Evolutionary conservation across 2,329 filamentous ascomycete genomes (phyloP).

Genomic region (Fusarium clavum): DNA sequence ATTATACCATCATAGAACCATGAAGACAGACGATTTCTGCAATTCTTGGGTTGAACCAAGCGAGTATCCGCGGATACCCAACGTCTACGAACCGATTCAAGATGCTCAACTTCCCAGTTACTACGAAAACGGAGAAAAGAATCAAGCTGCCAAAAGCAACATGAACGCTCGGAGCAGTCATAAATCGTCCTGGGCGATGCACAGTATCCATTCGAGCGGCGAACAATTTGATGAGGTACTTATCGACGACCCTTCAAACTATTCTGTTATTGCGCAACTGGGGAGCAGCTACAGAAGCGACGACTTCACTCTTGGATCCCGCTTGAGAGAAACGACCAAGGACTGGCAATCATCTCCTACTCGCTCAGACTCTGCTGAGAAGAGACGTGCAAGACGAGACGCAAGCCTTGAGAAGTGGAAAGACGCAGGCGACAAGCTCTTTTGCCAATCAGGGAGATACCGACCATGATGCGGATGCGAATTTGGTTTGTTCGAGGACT

Average conservation of each 20-base stretch:
- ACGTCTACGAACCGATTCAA: slow-evolving; percentile 42
- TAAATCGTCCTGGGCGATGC: slow-evolving; percentile 9
- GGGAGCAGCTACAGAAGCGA: slow-evolving; percentile 26
- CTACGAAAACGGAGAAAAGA: slow-evolving; percentile 18
- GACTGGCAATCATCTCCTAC: slow-evolving; percentile 2
- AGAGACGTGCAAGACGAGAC: slow-evolving; percentile 34
- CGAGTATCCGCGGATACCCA: slow-evolving; percentile 37
- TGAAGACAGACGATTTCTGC: slow-evolving; percentile 30
- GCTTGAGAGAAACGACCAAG: not conserved
- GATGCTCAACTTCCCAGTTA: slow-evolving; percentile 8
- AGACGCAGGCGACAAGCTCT: slow-evolving; percentile 41
- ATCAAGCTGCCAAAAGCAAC: not conserved
- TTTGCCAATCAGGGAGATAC: slow-evolving; percentile 30
- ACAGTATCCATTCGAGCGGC: not conserved
- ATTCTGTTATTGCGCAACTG: slow-evolving; percentile 20
- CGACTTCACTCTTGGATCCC: not conserved
- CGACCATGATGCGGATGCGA: slow-evolving; percentile 16
- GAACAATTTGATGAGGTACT: not conserved
- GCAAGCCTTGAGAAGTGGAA: slow-evolving; percentile 41
- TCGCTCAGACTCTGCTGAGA: slow-evolving; percentile 11
- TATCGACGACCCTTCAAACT: slow-evolving; percentile 22
- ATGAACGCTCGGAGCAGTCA: slow-evolving; percentile 1
- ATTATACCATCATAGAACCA: slow-evolving; percentile 18
- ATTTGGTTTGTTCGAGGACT: not conserved
- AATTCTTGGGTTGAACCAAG: slow-evolving; percentile 36